Base-by-base conservation (phyloP, 1,284 basidiomycete genomes). In the Fomes fomentarius region DNA sequence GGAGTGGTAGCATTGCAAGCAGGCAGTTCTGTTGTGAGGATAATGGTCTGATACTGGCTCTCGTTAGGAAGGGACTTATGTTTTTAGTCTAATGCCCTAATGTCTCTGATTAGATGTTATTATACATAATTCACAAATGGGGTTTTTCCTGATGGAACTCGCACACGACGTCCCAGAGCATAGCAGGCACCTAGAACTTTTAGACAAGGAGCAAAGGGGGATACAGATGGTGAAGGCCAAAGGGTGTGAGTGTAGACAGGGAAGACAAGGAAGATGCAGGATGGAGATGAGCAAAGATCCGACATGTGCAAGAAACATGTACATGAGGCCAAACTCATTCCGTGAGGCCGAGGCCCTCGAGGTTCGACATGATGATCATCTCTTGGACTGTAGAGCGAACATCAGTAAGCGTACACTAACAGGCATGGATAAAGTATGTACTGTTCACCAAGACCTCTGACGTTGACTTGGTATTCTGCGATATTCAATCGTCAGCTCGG, bases 381-480 rank as follows among this genome's bases (percentile, higher is more conserved):
- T 66, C 65, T 53, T 66, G 65, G 28, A 66, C 65, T 66, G 43
- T 4, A 19, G 10, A 5, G 3, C 12, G 31, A 46, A 30, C 49
- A 41, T n/a, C 14, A 1, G 15, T 17, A 30, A 7, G 6, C 4
- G 11, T 10, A 15, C 31, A 21, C 19, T 9, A 15, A 37, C 5
- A n/a, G n/a, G n/a, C n/a, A n/a, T n/a, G n/a, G 15, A 30, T 6
- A 31, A 17, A 26, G 19, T 22, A 57, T 62, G 52, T 43, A 69
- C 67, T 63, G 46, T 68, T 63, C 12, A 53, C 31, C 2, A 69
- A 57, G 3, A 68, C 64, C 15, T 53, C 41, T 22, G 52, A 44
- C 28, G 65, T 69, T 33, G 62, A 49, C 57, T 63, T 64, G 15
- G 65, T 64, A 43, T 69, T 63, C 67, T 68, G 53, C 17, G 9